Evolutionary conservation across 1,139 yeast genomes (phyloP).

Genomic region (Debaryomycetaceae sp.): DNA sequence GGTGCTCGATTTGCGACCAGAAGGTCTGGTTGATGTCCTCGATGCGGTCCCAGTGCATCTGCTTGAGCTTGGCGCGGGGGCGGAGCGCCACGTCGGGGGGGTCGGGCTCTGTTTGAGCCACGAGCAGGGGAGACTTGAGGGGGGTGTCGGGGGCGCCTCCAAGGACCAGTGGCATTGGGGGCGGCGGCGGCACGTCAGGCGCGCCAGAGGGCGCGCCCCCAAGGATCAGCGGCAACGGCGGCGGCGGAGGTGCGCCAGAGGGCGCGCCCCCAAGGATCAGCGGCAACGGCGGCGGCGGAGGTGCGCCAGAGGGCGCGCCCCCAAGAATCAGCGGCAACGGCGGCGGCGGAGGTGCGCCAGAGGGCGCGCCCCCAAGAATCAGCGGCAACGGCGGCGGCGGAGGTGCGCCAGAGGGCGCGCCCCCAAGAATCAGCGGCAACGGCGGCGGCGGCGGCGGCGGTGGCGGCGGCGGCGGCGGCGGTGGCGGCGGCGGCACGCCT

Average conservation of each 20-base stretch:
- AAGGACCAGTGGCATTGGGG: conserved; percentile 15
- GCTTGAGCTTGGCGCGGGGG: conserved; percentile 71
- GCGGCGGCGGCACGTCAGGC: conserved; percentile 17
- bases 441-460: conserved; percentile 28
- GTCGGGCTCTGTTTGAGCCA: neutral
- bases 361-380: conserved; percentile 3
- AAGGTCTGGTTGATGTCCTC: conserved; percentile 68
- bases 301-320: too few relatives aligned
- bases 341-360: conserved; percentile 15
- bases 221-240: conserved; percentile 17
- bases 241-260: conserved; percentile 21
- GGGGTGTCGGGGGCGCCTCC: conserved; percentile 14
- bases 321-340: conserved; percentile 13
- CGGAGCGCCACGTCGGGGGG: conserved; percentile 20
- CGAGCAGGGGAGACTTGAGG: conserved; percentile 5
- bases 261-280: conserved; percentile 4
- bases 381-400: conserved; percentile 33
- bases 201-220: neutral
- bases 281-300: conserved; percentile 35
- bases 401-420: too few relatives aligned
- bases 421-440: conserved; percentile 6
- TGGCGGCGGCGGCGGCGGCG: conserved; percentile 14
- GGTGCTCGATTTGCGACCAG: conserved; percentile 63
- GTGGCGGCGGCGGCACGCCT: conserved; percentile 16
- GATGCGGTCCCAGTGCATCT: conserved; percentile 92